phyloP scores from a whole-genome alignment of 2,329 filamentous ascomycete genomes.

The Hypoxylon sp. region DNA sequence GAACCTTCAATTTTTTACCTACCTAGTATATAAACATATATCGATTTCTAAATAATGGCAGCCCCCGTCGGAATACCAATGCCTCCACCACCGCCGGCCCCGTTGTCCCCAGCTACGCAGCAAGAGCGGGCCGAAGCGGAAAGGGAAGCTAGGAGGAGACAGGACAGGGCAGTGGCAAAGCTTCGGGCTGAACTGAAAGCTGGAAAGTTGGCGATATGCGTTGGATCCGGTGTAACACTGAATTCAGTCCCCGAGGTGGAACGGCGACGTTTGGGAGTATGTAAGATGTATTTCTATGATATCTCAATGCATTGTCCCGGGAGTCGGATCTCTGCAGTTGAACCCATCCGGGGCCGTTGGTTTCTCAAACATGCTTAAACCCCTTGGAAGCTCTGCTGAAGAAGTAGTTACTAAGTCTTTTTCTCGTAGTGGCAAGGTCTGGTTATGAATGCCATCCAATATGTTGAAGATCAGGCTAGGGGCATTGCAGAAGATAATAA shows the following conservation, averaged over 20 bases:
- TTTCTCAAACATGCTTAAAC: neutral
- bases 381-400: neutral
- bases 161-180: slow-evolving; percentile 16
- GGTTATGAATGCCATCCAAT: slow-evolving; percentile 31
- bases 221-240: slow-evolving; percentile 35
- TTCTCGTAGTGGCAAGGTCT: slow-evolving; percentile 27
- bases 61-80: no score
- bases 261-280: slow-evolving; percentile 26
- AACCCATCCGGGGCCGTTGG: neutral
- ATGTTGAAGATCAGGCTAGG: slow-evolving; percentile 29
- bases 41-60: neutral
- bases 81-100: no score
- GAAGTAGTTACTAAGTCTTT: neutral
- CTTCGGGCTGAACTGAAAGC: slow-evolving; percentile 22
- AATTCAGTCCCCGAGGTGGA: slow-evolving; percentile 22
- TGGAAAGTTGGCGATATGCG: slow-evolving; percentile 33
- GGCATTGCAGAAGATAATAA: neutral
- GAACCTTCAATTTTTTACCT: neutral
- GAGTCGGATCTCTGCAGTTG: neutral
- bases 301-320: neutral
- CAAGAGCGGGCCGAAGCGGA: neutral
- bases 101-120: neutral
- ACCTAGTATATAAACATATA: neutral
- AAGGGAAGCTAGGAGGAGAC: slow-evolving; percentile 20
- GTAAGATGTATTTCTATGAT: neutral